These are phyloP conservation scores for Oemleria cerasiformis DNA, from an alignment of 306 rosid species.

Conservation along the genomic window DNA sequence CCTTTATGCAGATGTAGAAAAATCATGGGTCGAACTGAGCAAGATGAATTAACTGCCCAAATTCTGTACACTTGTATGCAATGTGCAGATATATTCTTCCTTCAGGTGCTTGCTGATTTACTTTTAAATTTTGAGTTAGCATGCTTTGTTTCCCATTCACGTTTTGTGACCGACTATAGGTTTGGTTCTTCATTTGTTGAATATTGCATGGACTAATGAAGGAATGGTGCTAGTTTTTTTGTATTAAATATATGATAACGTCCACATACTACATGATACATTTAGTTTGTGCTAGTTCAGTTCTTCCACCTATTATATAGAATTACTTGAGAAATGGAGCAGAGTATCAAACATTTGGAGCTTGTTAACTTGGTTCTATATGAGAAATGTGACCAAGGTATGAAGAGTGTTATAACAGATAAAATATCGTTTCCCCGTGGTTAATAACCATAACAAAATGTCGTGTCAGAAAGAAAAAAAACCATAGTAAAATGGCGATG, in stretches of 20 bases:
- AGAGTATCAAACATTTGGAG: background rate
- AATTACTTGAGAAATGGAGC: background rate
- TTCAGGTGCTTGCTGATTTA: slow-evolving; percentile 46
- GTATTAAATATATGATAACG: background rate
- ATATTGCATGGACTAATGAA: background rate
- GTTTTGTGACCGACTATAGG: background rate
- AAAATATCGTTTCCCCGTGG: too few species aligned
- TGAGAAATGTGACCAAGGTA: too few species aligned
- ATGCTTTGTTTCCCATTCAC: background rate
- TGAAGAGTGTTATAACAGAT: too few species aligned
- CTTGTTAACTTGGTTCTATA: too few species aligned
- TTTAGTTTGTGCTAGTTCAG: background rate
- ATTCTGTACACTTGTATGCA: slow-evolving; percentile 94
- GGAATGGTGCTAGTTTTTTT: background rate
- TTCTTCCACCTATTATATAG: background rate
- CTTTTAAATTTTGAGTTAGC: background rate
- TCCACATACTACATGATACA: background rate
- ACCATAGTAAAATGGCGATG: too few species aligned
- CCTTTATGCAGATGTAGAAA: slow-evolving; percentile 62
- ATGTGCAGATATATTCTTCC: slow-evolving; percentile 90
- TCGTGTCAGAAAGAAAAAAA: too few species aligned
- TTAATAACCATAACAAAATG: too few species aligned
- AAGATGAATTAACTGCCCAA: slow-evolving; percentile 75
- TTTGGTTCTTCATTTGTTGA: background rate
- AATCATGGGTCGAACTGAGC: slow-evolving; percentile 81